Percentiles rank a stretch among this genome's conserved stretches.
Evolutionary conservation across 2,329 filamentous ascomycete genomes (phyloP).

Genomic region (Rutstroemia sp.): DNA sequence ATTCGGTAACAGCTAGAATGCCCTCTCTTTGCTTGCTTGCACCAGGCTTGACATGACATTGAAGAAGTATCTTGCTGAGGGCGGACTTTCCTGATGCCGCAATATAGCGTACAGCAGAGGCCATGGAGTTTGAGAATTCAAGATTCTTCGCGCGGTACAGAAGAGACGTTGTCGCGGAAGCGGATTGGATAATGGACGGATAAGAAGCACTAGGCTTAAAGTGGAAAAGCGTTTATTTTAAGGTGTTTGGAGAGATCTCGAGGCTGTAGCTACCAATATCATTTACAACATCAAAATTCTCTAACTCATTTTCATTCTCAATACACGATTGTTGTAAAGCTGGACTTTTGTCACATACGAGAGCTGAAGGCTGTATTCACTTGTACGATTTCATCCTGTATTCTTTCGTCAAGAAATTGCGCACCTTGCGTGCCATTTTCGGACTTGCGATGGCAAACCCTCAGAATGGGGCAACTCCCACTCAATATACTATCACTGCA

Average conservation of each 20-base stretch:
- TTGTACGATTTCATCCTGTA: background rate
- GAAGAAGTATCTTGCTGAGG: conserved; percentile 41
- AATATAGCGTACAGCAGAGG: background rate
- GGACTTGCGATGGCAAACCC: conserved; percentile 13
- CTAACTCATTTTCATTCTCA: no score
- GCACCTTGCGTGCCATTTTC: conserved; percentile 6
- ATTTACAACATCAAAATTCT: background rate
- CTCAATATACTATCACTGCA: conserved; percentile 56
- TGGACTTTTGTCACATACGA: background rate
- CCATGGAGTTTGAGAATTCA: background rate
- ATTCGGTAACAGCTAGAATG: conserved; percentile 46
- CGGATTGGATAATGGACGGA: background rate
- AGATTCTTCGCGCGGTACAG: background rate
- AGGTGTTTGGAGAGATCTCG: background rate
- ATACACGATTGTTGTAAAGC: background rate
- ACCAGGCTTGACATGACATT: conserved; percentile 62
- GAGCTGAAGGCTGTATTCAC: background rate
- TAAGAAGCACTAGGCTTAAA: background rate
- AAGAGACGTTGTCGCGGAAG: background rate
- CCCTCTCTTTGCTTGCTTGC: conserved; percentile 55
- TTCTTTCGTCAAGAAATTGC: background rate
- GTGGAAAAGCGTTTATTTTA: background rate
- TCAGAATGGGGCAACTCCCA: conserved; percentile 13
- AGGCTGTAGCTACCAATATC: background rate
- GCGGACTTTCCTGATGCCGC: background rate